Conservation (phyloP, 2,329 filamentous ascomycete species). For the Xylariales sp. region DNA sequence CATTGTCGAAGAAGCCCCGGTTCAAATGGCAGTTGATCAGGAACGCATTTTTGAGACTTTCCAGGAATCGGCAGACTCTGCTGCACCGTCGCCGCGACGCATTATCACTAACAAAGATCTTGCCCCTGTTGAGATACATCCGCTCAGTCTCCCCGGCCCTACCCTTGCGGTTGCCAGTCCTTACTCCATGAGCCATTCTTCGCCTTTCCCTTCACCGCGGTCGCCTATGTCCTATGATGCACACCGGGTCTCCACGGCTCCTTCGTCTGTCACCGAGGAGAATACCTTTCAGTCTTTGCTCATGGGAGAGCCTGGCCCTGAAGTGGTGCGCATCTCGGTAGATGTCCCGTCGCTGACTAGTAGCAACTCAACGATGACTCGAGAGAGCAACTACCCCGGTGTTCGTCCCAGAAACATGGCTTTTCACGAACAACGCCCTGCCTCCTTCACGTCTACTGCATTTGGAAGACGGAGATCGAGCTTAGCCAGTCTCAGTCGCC, state of each 20-base stretch:
- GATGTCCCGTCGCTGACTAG: constrained; percentile 71
- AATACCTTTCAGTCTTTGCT: constrained; percentile 66
- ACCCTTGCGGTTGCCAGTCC: constrained; percentile 54
- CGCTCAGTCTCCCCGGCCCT: constrained; percentile 39
- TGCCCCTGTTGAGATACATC: constrained; percentile 45
- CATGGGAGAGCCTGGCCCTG: constrained; percentile 69
- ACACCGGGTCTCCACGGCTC: constrained; percentile 68
- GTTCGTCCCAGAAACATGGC: constrained; percentile 33
- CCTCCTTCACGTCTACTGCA: constrained; percentile 56
- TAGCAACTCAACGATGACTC: constrained; percentile 72
- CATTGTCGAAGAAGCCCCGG: constrained; percentile 42
- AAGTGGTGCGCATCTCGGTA: constrained; percentile 62
- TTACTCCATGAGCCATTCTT: constrained; percentile 58
- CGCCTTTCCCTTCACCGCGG: constrained; percentile 67
- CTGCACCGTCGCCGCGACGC: constrained; percentile 41
- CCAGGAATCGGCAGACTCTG: constrained; percentile 35
- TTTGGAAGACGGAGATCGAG: constrained; percentile 70
- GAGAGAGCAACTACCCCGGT: constrained; percentile 53
- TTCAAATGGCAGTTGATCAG: constrained; percentile 33
- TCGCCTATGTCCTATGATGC: constrained; percentile 66
- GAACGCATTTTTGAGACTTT: constrained; percentile 29
- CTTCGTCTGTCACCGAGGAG: constrained; percentile 69
- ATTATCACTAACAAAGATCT: constrained; percentile 39
- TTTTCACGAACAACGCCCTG: constrained; percentile 53
- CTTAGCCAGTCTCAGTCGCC: constrained; percentile 69